Conservation (phyloP, 2,329 filamentous ascomycete genomes). For the Tolypocladium inflatum region DNA sequence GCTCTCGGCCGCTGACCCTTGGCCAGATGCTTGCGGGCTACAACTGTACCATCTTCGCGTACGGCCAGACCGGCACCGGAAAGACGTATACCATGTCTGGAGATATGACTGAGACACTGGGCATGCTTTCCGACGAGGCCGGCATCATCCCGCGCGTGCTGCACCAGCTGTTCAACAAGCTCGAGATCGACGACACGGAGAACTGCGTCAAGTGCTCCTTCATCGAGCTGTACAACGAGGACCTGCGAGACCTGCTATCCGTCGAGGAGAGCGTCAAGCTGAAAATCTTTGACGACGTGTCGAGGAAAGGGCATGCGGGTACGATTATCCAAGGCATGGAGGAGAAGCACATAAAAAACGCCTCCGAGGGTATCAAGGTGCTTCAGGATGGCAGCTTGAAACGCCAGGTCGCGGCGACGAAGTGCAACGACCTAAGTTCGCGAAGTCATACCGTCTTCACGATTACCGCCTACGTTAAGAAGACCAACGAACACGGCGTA, state of each 20-base stretch:
- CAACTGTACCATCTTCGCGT: constrained; percentile 98
- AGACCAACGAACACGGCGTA: constrained; percentile 67
- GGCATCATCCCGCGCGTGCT: constrained; percentile 92
- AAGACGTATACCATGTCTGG: constrained; percentile 99
- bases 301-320: constrained; percentile 71
- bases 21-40: constrained; percentile 79
- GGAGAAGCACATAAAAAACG: constrained; percentile 82
- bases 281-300: constrained; percentile 91
- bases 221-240: constrained; percentile 97
- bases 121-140: constrained; percentile 80
- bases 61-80: constrained; percentile 94
- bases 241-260: constrained; percentile 81
- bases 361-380: constrained; percentile 77
- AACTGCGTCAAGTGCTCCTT: constrained; percentile 95
- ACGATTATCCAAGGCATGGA: constrained; percentile 97
- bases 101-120: constrained; percentile 81
- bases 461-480: constrained; percentile 84
- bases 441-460: constrained; percentile 97
- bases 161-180: constrained; percentile 75
- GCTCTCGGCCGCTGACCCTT: constrained; percentile 1
- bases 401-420: constrained; percentile 97
- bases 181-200: constrained; percentile 70
- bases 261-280: constrained; percentile 75
- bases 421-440: constrained; percentile 96
- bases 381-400: constrained; percentile 85